Base-by-base conservation (phyloP, 1,139 yeast genomes). In the Groenewaldozyma sp. region DNA sequence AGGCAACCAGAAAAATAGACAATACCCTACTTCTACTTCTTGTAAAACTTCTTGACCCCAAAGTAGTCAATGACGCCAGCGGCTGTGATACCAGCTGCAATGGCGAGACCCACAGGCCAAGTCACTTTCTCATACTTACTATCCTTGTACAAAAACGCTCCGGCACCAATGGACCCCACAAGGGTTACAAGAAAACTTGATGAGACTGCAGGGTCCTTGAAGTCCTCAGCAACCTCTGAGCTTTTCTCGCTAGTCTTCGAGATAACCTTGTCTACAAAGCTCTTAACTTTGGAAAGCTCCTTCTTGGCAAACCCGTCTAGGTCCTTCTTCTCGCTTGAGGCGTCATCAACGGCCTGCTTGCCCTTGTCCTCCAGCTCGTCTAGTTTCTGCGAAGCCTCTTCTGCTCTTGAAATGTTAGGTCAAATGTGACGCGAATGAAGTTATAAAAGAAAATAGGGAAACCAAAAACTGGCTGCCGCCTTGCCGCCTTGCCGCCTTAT, bases 121-220 rank as follows among this genome's bases (percentile, higher is more conserved):
- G 54, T 47, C 28, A 56, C 46, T 42, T 46, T 54, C 21, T 55
- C 59, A 34, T 45, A 47, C 45, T 48, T 51, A 45, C 54, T 52
- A 49, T 55, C 57, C 38, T 54, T 50, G 32, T 50, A 43, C 32
- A 56, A 41, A 41, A 53, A 56, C 24, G 52, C 47, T 3, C 55
- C 45, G 19, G 58, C 58, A 5, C 59, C 60, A 6, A 54, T 38
- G 19, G 54, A 55, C 9, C 57, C 53, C 20, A 52, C 45, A 13
- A 53, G 46, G 4, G 60, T 49, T 38, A 53, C 51, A 31, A 53
- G 40, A n/a, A 55, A 47, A 28, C 59, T 52, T 34, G 56, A 47
- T 28, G 55, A 50, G 13, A 52, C 48, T 10, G 55, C 59, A 2
- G 60, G 59, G 43, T 55, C 60, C 36, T 50, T 48, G 17, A 55